Percentiles rank a stretch among this genome's conserved stretches.
Evolutionary conservation across 768 basidiomycete species (phyloP).

Genomic region (Psilocybe cubensis): DNA sequence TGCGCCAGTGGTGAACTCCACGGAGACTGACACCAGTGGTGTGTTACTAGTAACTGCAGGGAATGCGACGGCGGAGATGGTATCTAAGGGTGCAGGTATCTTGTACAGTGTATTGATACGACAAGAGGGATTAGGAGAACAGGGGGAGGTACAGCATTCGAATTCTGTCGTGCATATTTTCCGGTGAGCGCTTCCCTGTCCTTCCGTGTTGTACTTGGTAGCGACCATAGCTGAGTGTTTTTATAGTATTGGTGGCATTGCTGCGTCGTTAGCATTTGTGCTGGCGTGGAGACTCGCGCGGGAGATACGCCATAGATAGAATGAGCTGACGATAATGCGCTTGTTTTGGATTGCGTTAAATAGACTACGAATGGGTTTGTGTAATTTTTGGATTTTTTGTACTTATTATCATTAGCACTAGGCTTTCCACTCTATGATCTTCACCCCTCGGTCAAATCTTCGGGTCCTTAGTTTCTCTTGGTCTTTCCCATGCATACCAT

Average conservation of each 20-base stretch:
- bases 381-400: too few species aligned
- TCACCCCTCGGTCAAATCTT: too few species aligned
- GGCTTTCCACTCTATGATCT: too few species aligned
- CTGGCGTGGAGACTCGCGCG: conserved; percentile 32
- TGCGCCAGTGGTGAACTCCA: conserved; percentile 23
- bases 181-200: conserved; percentile 50
- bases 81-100: conserved; percentile 8
- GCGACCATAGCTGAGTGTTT: neutral
- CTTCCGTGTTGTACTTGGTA: neutral
- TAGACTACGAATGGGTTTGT: too few species aligned
- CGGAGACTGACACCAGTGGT: too few species aligned
- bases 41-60: conserved; percentile 1
- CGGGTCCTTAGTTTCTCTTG: too few species aligned
- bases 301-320: conserved; percentile 28
- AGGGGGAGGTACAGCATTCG: conserved; percentile 37
- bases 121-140: conserved; percentile 1
- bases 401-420: too few species aligned
- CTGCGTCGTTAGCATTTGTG: conserved; percentile 31
- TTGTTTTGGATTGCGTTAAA: too few species aligned
- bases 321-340: too few species aligned
- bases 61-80: conserved; percentile 18
- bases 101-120: conserved; percentile 2
- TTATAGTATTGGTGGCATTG: conserved; percentile 28
- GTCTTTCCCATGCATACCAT: too few species aligned
- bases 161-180: conserved; percentile 85